Evolutionary conservation across 176 grass and related monocot species (phyloP).

Genomic region (Eragrostis nindensis): DNA sequence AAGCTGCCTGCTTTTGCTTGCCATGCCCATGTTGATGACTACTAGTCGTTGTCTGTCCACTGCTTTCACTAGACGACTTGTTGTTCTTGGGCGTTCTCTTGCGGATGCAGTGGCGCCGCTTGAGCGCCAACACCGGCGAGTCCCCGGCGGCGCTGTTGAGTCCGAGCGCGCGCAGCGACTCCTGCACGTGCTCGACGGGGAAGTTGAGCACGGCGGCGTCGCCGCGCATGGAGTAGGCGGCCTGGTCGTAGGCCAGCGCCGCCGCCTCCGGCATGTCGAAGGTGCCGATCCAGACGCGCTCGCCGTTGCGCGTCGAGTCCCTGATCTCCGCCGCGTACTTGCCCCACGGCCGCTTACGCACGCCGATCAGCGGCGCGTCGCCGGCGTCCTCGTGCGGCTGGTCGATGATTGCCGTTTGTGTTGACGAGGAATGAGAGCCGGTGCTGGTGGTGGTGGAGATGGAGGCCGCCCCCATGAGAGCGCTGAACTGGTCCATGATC

Average conservation of each 20-base stretch:
- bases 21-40: neutral
- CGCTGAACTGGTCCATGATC: constrained; percentile 21
- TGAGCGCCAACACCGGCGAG: constrained; percentile 55
- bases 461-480: neutral
- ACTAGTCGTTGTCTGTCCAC: neutral
- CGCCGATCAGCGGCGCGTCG: constrained; percentile 54
- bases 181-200: constrained; percentile 49
- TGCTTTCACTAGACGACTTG: neutral
- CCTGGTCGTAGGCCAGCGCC: constrained; percentile 68
- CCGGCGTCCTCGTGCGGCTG: neutral
- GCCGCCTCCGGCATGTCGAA: constrained; percentile 61
- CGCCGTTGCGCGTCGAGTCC: constrained; percentile 58
- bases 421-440: constrained; percentile 20
- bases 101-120: constrained; percentile 55
- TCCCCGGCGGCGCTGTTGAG: neutral
- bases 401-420: neutral
- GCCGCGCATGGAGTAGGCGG: constrained; percentile 56
- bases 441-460: neutral
- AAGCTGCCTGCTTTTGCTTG: neutral
- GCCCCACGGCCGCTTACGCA: constrained; percentile 88
- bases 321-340: constrained; percentile 99
- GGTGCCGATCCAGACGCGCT: constrained; percentile 66
- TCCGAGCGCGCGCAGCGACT: constrained; percentile 48
- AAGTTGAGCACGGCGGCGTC: constrained; percentile 64
- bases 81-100: constrained; percentile 45